Percentiles rank a stretch among this genome's conserved stretches.
Evolutionary conservation across 805 yeast genomes (phyloP).

Genomic region (Myxozyma nipponensis): DNA sequence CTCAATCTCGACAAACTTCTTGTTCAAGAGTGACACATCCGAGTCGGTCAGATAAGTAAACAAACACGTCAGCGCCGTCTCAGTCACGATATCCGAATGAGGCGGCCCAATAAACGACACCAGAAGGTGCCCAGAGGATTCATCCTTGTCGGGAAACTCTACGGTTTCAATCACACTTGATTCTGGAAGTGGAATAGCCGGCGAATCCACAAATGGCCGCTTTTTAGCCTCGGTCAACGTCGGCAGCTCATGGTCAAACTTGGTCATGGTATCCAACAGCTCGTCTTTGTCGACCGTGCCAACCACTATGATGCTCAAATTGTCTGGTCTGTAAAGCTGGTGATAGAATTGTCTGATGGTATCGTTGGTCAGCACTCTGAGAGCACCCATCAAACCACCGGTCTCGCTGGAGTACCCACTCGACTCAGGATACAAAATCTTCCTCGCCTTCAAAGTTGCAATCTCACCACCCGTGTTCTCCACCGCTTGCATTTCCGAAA

Average conservation of each 20-base stretch:
- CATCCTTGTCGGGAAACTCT: slow-evolving; percentile 87
- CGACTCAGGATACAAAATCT: slow-evolving; percentile 39
- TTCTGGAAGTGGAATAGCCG: slow-evolving; percentile 43
- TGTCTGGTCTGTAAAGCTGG: slow-evolving; percentile 71
- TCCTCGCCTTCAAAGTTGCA: slow-evolving; percentile 30
- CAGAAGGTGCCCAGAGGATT: slow-evolving; percentile 69
- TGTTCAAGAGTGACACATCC: slow-evolving; percentile 70
- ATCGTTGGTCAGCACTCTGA: slow-evolving; percentile 67
- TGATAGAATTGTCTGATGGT: slow-evolving; percentile 74
- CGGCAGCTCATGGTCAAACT: slow-evolving; percentile 59
- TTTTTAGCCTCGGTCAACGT: slow-evolving; percentile 4
- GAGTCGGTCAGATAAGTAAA: slow-evolving; percentile 72
- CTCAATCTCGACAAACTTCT: slow-evolving; percentile 70
- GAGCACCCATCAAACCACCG: slow-evolving; percentile 79
- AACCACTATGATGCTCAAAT: slow-evolving; percentile 74
- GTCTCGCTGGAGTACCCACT: slow-evolving; percentile 92
- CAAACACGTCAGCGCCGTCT: slow-evolving; percentile 67
- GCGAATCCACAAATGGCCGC: slow-evolving; percentile 70
- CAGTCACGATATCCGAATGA: slow-evolving; percentile 47
- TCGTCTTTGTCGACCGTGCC: slow-evolving; percentile 81
- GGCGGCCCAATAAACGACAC: slow-evolving; percentile 82
- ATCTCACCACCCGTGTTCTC: slow-evolving; percentile 72
- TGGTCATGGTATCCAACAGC: slow-evolving; percentile 53
- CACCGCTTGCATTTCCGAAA: slow-evolving; percentile 93
- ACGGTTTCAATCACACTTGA: slow-evolving; percentile 48